Evolutionary conservation across 2,329 filamentous ascomycete genomes (phyloP).

Genomic region (Alternaria arbusti): DNA sequence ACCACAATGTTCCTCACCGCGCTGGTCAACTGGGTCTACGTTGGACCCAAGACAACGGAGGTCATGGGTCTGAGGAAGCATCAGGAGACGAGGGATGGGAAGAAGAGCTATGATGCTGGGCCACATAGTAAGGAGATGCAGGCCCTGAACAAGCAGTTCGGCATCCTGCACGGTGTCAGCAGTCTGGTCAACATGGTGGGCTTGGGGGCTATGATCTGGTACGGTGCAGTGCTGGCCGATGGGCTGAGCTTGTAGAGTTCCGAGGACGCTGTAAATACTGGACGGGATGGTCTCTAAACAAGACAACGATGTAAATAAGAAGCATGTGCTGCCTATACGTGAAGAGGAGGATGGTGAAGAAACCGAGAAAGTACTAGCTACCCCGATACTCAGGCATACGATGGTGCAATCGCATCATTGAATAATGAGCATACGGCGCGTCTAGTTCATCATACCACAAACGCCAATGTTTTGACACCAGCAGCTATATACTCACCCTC

Average conservation of each 20-base stretch:
- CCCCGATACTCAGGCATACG: neutral
- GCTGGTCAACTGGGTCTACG: slow-evolving; percentile 70
- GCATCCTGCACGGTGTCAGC: slow-evolving; percentile 79
- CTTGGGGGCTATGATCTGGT: slow-evolving; percentile 73
- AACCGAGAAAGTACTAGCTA: neutral
- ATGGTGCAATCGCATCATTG: neutral
- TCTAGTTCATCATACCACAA: neutral
- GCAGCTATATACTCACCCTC: neutral
- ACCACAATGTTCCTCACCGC: slow-evolving; percentile 73
- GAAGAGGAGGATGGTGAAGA: neutral
- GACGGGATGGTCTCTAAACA: neutral
- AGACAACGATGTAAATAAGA: neutral
- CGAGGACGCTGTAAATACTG: neutral
- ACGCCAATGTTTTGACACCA: neutral
- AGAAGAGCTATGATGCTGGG: slow-evolving; percentile 79
- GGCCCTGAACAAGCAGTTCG: slow-evolving; percentile 62
- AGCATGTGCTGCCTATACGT: neutral
- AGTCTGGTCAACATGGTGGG: slow-evolving; percentile 78
- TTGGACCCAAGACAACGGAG: slow-evolving; percentile 77
- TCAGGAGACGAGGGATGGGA: slow-evolving; percentile 89
- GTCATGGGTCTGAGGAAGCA: slow-evolving; percentile 77
- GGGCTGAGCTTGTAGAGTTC: slow-evolving; percentile 10
- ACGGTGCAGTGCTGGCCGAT: slow-evolving; percentile 74
- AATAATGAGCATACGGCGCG: neutral
- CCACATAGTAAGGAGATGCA: slow-evolving; percentile 88